A percentile compares a stretch with the other conserved stretches of the same genome.
Conservation (phyloP, 164 flowering plant species). For the Macadamia integrifolia region DNA sequence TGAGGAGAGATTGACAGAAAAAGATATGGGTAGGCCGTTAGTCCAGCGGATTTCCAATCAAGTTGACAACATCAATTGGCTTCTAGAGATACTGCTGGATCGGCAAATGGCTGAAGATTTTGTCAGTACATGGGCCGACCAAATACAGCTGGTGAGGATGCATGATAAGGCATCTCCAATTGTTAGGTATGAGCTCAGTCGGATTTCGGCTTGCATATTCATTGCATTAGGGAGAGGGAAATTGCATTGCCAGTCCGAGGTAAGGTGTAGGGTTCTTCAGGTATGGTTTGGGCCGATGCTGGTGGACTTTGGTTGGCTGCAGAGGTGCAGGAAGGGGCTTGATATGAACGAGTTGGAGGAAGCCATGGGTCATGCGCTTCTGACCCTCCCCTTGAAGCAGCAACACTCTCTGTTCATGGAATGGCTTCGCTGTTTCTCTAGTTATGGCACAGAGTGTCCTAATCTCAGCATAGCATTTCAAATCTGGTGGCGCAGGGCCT, state of each 20-base stretch:
- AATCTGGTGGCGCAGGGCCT: conserved; percentile 85
- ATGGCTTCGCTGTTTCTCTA: conserved; percentile 69
- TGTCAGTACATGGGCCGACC: conserved; percentile 66
- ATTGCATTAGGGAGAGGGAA: conserved; percentile 71
- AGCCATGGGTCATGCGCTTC: conserved; percentile 78
- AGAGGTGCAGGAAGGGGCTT: conserved; percentile 83
- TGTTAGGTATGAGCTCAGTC: conserved; percentile 84
- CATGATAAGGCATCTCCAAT: conserved; percentile 62
- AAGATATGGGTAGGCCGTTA: conserved; percentile 37
- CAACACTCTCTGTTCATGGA: conserved; percentile 72
- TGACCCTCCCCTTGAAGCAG: conserved; percentile 77
- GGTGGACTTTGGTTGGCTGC: conserved; percentile 83
- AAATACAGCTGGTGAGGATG: conserved; percentile 42
- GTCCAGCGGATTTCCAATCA: conserved; percentile 64
- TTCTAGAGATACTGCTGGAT: conserved; percentile 71
- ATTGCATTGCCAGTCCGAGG: conserved; percentile 55
- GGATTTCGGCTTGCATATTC: conserved; percentile 68
- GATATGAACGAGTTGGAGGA: conserved; percentile 72
- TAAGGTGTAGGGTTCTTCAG: conserved; percentile 45
- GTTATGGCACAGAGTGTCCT: conserved; percentile 73
- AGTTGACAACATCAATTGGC: conserved; percentile 85
- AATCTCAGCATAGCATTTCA: conserved; percentile 82
- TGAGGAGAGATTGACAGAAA: conserved; percentile 15
- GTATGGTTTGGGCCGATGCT: conserved; percentile 86
- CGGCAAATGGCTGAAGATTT: conserved; percentile 81